phyloP scores from a whole-genome alignment of 2,329 filamentous ascomycete species.

The Beauveria sp. region DNA sequence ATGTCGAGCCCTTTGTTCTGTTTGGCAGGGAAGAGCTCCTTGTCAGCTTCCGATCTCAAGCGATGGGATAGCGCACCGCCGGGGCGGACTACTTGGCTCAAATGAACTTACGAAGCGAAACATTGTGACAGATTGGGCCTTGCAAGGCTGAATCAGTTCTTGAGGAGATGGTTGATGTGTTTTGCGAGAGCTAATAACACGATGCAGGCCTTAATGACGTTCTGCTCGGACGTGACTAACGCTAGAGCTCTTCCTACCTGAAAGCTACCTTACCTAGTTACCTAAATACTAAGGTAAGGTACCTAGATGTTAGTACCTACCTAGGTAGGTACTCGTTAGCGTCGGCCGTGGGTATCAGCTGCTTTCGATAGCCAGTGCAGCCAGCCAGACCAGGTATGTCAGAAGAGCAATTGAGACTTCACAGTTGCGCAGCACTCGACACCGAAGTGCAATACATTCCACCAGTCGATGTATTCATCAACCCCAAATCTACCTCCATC shows the following conservation, averaged over 20 bases:
- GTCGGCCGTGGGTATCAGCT: not conserved
- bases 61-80: not conserved
- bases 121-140: conserved; percentile 26
- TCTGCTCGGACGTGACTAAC: not conserved
- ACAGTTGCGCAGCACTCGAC: no score
- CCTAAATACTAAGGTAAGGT: no score
- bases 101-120: conserved; percentile 37
- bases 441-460: no score
- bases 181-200: not conserved
- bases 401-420: no score
- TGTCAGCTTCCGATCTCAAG: not conserved
- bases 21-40: not conserved
- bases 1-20: conserved; percentile 80
- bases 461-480: no score
- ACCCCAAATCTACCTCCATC: no score
- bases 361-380: no score
- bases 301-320: no score
- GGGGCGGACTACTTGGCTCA: not conserved
- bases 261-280: no score
- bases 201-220: not conserved
- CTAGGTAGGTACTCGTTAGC: not conserved
- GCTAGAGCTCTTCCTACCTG: not conserved
- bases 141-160: not conserved
- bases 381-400: no score
- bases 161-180: not conserved